Percentiles rank a stretch among this genome's conserved stretches.
Evolutionary conservation across 176 grass and related monocot genomes (phyloP).

Genomic region (Aechmea fasciata): DNA sequence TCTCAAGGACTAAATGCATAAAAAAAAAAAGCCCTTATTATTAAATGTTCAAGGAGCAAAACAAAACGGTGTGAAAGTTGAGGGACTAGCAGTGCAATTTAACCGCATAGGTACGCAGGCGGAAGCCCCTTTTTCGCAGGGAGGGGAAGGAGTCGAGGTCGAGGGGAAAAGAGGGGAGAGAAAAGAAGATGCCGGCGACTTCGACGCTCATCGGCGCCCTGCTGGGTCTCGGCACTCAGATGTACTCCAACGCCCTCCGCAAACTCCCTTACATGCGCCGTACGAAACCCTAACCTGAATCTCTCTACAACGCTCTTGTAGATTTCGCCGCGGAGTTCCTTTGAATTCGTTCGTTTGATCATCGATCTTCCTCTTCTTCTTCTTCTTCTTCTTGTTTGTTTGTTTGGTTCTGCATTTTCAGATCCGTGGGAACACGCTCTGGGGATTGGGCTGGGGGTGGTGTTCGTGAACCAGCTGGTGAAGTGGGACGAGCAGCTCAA

Average conservation of each 20-base stretch:
- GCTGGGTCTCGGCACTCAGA: constrained; percentile 65
- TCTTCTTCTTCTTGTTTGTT: constrained; percentile 24
- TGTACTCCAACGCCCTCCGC: constrained; percentile 99
- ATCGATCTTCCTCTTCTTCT: background rate
- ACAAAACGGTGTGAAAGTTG: too few species aligned
- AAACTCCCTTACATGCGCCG: constrained; percentile 97
- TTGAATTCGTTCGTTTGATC: background rate
- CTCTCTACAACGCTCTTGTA: background rate
- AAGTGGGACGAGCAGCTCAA: constrained; percentile 86
- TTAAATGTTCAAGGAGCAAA: too few species aligned
- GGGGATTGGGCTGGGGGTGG: constrained; percentile 67
- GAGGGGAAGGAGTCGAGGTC: too few species aligned
- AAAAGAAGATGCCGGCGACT: constrained; percentile 53
- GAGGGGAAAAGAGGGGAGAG: background rate
- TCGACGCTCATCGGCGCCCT: constrained; percentile 81
- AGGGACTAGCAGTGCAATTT: too few species aligned
- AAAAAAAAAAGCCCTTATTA: too few species aligned
- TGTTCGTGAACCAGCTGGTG: constrained; percentile 84
- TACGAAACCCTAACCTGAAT: background rate
- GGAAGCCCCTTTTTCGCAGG: background rate
- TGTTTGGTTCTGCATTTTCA: constrained; percentile 18
- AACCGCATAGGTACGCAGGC: too few species aligned
- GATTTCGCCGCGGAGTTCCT: too few species aligned
- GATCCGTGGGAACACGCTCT: constrained; percentile 97
- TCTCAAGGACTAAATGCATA: too few species aligned